Conservation (phyloP, 2,329 filamentous ascomycete genomes). For the Aspergillus unguis region DNA sequence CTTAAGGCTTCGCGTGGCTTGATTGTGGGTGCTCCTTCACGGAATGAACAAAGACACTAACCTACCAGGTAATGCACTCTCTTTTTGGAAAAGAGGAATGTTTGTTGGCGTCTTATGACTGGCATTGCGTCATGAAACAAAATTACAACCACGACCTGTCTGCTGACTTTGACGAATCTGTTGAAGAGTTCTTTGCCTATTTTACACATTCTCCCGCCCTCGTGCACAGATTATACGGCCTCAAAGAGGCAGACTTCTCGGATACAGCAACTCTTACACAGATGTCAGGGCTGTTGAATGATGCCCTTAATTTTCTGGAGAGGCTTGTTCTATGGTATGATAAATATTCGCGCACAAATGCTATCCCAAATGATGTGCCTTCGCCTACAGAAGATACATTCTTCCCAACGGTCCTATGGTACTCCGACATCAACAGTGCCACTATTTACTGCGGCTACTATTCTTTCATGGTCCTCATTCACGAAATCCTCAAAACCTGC, state of each 20-base stretch:
- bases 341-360: constrained; percentile 15
- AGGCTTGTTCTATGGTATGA: constrained; percentile 24
- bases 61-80: constrained; percentile 29
- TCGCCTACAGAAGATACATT: constrained; percentile 20
- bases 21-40: constrained; percentile 19
- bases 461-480: constrained; percentile 28
- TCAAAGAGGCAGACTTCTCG: constrained; percentile 19
- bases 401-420: constrained; percentile 22
- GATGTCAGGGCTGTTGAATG: constrained; percentile 15
- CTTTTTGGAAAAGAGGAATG: constrained; percentile 28
- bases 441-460: constrained; percentile 26
- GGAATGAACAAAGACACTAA: constrained; percentile 1
- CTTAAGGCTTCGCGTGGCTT: constrained; percentile 27
- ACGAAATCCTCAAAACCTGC: constrained; percentile 23
- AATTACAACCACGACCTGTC: constrained; percentile 17
- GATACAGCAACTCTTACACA: constrained; percentile 10
- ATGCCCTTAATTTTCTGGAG: constrained; percentile 21
- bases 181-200: constrained; percentile 28
- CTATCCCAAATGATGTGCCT: constrained; percentile 19
- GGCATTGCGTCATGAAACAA: constrained; percentile 26
- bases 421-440: constrained; percentile 21
- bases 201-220: constrained; percentile 27
- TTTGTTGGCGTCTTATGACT: constrained; percentile 23
- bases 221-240: constrained; percentile 23
- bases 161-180: constrained; percentile 14